Evolutionary conservation across 345 rosid species (phyloP).

Genomic region (Salix arbutifolia): DNA sequence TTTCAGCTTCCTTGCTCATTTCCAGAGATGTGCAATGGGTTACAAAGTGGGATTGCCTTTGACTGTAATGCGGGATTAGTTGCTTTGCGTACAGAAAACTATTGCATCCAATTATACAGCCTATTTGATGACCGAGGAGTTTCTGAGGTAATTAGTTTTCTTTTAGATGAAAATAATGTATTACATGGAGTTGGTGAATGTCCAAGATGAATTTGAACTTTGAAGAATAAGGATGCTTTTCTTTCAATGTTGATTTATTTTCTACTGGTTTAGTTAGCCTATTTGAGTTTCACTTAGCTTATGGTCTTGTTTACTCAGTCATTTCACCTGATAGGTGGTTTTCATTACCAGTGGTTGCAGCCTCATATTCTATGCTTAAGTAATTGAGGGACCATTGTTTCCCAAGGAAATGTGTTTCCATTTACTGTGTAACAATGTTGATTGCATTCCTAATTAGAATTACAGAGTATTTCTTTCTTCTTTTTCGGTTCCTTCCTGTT

Average conservation of each 20-base stretch:
- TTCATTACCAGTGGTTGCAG: background rate
- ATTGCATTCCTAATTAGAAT: background rate
- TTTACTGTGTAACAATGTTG: background rate
- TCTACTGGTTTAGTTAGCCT: background rate
- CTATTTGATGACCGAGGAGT: constrained; percentile 71
- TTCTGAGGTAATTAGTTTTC: constrained; percentile 63
- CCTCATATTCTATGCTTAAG: background rate
- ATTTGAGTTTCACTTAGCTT: background rate
- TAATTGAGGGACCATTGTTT: background rate
- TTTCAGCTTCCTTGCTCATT: constrained; percentile 70
- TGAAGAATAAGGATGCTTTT: background rate
- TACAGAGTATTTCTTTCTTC: background rate
- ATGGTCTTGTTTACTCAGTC: background rate
- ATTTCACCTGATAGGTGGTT: background rate
- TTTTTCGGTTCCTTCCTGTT: background rate
- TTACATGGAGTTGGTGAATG: background rate
- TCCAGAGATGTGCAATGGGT: constrained; percentile 46
- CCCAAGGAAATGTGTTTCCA: background rate
- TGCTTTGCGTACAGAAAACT: constrained; percentile 75
- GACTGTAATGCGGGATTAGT: constrained; percentile 61
- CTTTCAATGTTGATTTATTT: too few species aligned
- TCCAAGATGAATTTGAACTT: background rate
- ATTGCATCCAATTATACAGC: constrained; percentile 80
- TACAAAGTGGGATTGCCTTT: constrained; percentile 56
- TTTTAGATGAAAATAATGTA: background rate